phyloP scores from a whole-genome alignment of 371 early-diverging fungal genomes.

The Paraphysoderma sedebokerense region DNA sequence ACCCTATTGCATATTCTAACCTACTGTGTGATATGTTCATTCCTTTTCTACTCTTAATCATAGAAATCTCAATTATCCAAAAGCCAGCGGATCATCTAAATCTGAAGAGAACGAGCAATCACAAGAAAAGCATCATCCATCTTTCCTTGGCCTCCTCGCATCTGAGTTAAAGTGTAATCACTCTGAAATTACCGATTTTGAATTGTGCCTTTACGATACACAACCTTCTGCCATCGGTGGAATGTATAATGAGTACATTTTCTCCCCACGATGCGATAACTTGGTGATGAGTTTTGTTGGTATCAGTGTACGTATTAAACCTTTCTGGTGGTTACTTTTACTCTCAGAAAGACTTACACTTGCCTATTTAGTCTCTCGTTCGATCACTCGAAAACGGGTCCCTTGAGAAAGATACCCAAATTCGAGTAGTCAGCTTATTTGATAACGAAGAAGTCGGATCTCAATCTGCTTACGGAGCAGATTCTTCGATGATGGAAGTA shows the following conservation, averaged over 20 bases:
- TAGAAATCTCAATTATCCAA: too few species aligned
- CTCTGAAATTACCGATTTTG: conserved; percentile 79
- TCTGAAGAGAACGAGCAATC: neutral
- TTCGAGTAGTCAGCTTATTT: conserved; percentile 78
- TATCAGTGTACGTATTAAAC: conserved; percentile 24
- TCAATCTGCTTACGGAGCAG: conserved; percentile 84
- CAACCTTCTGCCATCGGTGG: conserved; percentile 75
- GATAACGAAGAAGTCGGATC: conserved; percentile 98
- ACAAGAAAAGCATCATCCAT: neutral
- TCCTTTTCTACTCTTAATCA: too few species aligned
- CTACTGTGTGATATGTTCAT: too few species aligned
- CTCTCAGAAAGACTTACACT: conserved; percentile 3
- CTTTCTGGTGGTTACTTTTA: neutral
- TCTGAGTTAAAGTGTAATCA: neutral
- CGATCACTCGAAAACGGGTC: conserved; percentile 19
- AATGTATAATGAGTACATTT: conserved; percentile 77
- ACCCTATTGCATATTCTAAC: too few species aligned
- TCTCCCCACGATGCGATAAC: conserved; percentile 87
- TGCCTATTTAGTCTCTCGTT: conserved; percentile 25
- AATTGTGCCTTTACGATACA: conserved; percentile 82
- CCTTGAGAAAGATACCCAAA: conserved; percentile 45
- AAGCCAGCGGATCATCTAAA: neutral
- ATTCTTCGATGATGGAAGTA: conserved; percentile 65
- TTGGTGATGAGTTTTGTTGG: conserved; percentile 82
- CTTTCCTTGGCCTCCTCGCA: neutral